These are phyloP conservation scores for Conringia planisiliqua DNA, from an alignment of 345 rosid species.

Conservation along the genomic window DNA sequence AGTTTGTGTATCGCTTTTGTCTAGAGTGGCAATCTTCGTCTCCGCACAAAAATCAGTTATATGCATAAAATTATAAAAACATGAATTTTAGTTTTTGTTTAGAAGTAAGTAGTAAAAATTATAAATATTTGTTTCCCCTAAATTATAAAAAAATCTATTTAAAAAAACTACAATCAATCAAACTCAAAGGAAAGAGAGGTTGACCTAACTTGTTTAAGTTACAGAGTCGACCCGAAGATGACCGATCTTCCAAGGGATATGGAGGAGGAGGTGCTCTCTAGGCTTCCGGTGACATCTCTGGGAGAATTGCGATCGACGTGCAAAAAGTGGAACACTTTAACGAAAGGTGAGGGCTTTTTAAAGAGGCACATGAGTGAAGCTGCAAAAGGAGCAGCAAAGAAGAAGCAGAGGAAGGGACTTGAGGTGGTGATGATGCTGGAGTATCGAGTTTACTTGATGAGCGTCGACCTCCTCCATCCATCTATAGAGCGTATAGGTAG, in stretches of 20 bases:
- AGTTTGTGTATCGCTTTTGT: slow-evolving; percentile 15
- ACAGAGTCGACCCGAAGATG: no score
- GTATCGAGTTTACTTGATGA: neutral
- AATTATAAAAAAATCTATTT: no score
- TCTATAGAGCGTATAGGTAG: neutral
- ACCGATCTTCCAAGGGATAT: neutral
- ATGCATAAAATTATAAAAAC: no score
- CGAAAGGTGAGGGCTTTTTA: neutral
- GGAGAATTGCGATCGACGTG: neutral
- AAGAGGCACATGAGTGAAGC: neutral
- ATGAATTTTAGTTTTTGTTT: no score
- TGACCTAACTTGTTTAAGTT: no score
- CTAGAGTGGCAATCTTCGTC: no score
- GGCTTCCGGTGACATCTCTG: neutral
- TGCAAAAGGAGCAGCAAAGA: neutral
- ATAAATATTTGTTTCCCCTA: no score
- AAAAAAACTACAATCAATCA: no score
- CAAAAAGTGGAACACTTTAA: neutral
- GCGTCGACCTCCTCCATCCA: neutral
- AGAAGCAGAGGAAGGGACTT: neutral
- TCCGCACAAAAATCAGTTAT: no score
- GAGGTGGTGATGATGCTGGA: neutral
- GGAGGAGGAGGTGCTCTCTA: neutral
- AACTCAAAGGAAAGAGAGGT: no score
- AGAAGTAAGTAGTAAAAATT: no score